phyloP scores from a whole-genome alignment of 495 filamentous ascomycete genomes.

The Tuber melanosporum region DNA sequence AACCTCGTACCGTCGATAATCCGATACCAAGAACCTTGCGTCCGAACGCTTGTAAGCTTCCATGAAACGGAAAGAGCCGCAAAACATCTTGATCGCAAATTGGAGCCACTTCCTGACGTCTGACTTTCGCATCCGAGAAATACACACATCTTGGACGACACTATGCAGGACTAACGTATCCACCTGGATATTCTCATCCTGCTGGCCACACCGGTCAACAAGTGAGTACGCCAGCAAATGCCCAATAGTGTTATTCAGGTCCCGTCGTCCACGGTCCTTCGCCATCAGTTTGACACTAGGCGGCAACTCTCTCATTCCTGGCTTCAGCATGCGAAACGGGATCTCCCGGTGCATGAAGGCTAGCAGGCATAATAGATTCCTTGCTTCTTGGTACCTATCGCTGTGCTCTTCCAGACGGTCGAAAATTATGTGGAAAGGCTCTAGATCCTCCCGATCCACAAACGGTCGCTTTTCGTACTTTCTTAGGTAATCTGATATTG shows the following conservation, averaged over 20 bases:
- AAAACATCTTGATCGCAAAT: slow-evolving; percentile 55
- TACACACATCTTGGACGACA: slow-evolving; percentile 73
- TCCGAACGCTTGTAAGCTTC: slow-evolving; percentile 53
- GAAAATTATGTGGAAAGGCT: slow-evolving; percentile 62
- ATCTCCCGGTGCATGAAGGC: slow-evolving; percentile 68
- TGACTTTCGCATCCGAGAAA: slow-evolving; percentile 56
- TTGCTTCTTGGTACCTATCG: slow-evolving; percentile 51
- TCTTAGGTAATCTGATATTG: slow-evolving; percentile 62
- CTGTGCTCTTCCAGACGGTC: slow-evolving; percentile 59
- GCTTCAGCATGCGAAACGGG: slow-evolving; percentile 68
- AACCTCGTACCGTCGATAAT: slow-evolving; percentile 64
- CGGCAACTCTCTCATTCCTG: slow-evolving; percentile 31
- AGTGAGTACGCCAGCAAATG: slow-evolving; percentile 43
- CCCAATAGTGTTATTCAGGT: slow-evolving; percentile 54
- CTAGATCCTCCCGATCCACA: slow-evolving; percentile 52
- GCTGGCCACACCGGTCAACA: slow-evolving; percentile 46
- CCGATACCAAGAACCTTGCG: slow-evolving; percentile 55
- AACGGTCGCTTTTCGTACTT: slow-evolving; percentile 63
- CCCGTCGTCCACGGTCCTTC: slow-evolving; percentile 47
- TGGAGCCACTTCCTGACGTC: slow-evolving; percentile 60
- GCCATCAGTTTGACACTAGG: slow-evolving; percentile 16
- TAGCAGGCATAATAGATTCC: slow-evolving; percentile 68
- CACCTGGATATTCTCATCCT: slow-evolving; percentile 59
- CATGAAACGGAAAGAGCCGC: slow-evolving; percentile 57
- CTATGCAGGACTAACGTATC: slow-evolving; percentile 61